These are phyloP conservation scores for Coemansia sp. DNA, from an alignment of 192 early-diverging fungal genomes.

Conservation along the genomic window DNA sequence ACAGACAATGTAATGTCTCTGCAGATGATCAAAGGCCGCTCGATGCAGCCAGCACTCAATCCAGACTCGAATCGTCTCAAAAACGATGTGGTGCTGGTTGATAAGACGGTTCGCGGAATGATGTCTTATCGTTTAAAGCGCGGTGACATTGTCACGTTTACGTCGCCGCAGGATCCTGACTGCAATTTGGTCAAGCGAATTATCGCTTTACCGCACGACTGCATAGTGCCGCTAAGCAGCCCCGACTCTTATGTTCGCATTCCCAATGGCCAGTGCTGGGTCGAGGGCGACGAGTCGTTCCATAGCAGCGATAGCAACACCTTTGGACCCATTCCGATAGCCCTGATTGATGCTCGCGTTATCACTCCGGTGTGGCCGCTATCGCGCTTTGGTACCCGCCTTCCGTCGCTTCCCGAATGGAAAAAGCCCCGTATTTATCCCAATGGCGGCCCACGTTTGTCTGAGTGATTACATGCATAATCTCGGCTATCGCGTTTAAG, in stretches of 20 bases:
- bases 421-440: constrained; percentile 37
- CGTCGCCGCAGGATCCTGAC: constrained; percentile 69
- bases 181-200: constrained; percentile 79
- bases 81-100: constrained; percentile 68
- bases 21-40: constrained; percentile 52
- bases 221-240: constrained; percentile 36
- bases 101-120: constrained; percentile 55
- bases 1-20: constrained; percentile 45
- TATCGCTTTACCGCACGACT: constrained; percentile 79
- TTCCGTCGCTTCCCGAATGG: constrained; percentile 40
- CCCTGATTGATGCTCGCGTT: constrained; percentile 62
- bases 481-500: background rate
- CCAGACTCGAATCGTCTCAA: constrained; percentile 66
- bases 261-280: constrained; percentile 80
- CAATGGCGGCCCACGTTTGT: constrained; percentile 16
- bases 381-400: constrained; percentile 59
- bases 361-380: constrained; percentile 67
- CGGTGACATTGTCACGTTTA: constrained; percentile 70
- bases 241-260: constrained; percentile 56
- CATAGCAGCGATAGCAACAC: constrained; percentile 78
- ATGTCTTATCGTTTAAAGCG: constrained; percentile 43
- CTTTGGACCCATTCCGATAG: constrained; percentile 75
- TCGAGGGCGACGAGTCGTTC: constrained; percentile 83
- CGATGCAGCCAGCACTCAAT: constrained; percentile 73
- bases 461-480: background rate